Percentiles rank a stretch among this genome's conserved stretches.
Conservation (phyloP, 257 asterid species). For the Datura wrightii region DNA sequence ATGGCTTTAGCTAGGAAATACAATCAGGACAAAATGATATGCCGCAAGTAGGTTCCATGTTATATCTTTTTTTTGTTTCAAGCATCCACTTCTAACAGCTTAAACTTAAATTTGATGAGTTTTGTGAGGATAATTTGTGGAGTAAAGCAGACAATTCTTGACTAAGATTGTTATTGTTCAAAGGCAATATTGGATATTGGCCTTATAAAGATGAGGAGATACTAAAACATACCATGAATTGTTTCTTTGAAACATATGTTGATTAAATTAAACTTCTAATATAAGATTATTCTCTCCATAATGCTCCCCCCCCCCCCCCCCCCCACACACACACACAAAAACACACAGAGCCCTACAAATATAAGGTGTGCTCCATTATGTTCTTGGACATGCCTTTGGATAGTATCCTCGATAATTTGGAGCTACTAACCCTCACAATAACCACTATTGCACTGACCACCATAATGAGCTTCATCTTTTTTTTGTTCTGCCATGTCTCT, state of each 20-base stretch:
- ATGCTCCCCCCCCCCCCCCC: neutral
- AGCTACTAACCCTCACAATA: too few species aligned
- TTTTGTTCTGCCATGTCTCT: too few species aligned
- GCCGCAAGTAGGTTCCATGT: slow-evolving; percentile 34
- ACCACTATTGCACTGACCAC: too few species aligned
- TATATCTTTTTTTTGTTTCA: neutral
- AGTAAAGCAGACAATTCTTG: neutral
- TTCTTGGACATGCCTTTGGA: neutral
- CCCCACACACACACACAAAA: too few species aligned
- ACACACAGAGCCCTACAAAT: too few species aligned
- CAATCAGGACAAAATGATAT: slow-evolving; percentile 32
- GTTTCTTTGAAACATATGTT: neutral
- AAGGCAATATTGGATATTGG: neutral
- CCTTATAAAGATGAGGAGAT: neutral
- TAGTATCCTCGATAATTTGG: neutral
- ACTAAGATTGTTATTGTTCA: neutral
- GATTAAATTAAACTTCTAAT: neutral
- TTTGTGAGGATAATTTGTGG: slow-evolving; percentile 8
- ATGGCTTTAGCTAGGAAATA: slow-evolving; percentile 36
- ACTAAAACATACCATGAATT: neutral
- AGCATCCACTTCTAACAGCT: neutral
- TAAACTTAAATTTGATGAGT: neutral
- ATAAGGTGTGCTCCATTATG: neutral
- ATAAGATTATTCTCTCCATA: neutral
- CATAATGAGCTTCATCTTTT: too few species aligned